These are phyloP conservation scores for Earliella scabrosa DNA, from an alignment of 1,284 basidiomycete genomes.

Conservation along the genomic window DNA sequence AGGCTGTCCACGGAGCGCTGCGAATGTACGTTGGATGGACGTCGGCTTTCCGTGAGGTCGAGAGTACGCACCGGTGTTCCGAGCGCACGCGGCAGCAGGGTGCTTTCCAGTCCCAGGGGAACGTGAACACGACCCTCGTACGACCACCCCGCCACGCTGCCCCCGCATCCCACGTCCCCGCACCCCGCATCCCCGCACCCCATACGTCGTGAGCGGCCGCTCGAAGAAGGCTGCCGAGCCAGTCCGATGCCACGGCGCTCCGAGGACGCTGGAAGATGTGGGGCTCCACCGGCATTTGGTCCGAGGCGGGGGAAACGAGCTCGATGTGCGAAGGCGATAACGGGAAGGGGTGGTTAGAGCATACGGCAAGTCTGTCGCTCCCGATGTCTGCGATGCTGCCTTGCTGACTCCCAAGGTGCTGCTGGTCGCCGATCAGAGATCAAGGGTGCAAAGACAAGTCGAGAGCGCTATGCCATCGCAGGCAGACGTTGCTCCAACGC, in stretches of 20 bases:
- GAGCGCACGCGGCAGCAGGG: slow-evolving; percentile 10
- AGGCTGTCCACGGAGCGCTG: slow-evolving; percentile 1
- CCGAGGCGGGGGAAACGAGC: too few relatives aligned
- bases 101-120: background rate
- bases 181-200: background rate
- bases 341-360: slow-evolving; percentile 3
- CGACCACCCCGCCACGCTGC: background rate
- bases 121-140: slow-evolving; percentile 20
- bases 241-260: too few relatives aligned
- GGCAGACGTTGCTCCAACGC: background rate
- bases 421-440: background rate
- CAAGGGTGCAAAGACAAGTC: background rate
- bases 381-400: background rate
- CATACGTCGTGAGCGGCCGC: background rate
- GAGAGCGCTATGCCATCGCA: background rate
- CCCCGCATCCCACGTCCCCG: background rate
- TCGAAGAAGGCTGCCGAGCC: background rate
- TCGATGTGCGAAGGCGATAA: background rate
- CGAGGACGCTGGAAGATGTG: too few relatives aligned
- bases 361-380: background rate
- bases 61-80: slow-evolving; percentile 18
- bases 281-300: background rate
- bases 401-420: background rate
- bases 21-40: background rate
- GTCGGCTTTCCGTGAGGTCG: slow-evolving; percentile 15